Base-by-base conservation (phyloP, 192 early-diverging fungal genomes). In the Gonapodya prolifera region DNA sequence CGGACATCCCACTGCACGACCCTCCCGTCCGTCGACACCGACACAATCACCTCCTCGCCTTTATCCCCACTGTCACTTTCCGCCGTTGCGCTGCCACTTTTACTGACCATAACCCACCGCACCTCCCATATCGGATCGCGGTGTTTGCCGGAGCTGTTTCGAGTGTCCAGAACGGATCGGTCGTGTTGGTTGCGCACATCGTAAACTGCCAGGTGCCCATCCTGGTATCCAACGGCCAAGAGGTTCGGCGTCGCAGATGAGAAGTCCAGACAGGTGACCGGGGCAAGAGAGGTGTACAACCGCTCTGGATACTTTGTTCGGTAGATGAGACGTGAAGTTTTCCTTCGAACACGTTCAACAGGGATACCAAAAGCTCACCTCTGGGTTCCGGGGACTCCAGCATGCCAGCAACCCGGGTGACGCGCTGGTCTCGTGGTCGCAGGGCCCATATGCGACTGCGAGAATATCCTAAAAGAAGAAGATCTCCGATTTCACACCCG, bases 91-190 rank as follows among this genome's bases (percentile, higher is more conserved):
- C 87, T 35, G 88, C 87, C 23, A 84, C 84, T 17, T 82, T 76
- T 1, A 82, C 81, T 2, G 81, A 79, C 80, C 87, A 88, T 87
- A 13, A 89, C 84, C 88, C 88, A 89, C 61, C 84, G 84, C 18
- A 89, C 80, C 80, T 89, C 87, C 88, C 88, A 89, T 0, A 89
- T 83, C 1, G 88, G 87, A 79, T 89, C 88, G 36, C 85, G 83
- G 75, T 89, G 88, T 75, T 87, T 89, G 32, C 87, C 88, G 28
- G 76, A 70, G 23, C 81, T 82, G 35, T 87, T 81, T 84, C 79
- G 81, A 33, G 82, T 81, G 75, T 88, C 87, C 34, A 88, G 75
- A n/a, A 78, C 87, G 23, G 84, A 78, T n/a, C 33, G 70, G 36
- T 82, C 80, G 30, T 78, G 80, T 31, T 80, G 82, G 1, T 77